Percentiles rank a stretch among this genome's conserved stretches.
Evolutionary conservation across 1,139 yeast species (phyloP).

Genomic region (Debaryomyces udenii): DNA sequence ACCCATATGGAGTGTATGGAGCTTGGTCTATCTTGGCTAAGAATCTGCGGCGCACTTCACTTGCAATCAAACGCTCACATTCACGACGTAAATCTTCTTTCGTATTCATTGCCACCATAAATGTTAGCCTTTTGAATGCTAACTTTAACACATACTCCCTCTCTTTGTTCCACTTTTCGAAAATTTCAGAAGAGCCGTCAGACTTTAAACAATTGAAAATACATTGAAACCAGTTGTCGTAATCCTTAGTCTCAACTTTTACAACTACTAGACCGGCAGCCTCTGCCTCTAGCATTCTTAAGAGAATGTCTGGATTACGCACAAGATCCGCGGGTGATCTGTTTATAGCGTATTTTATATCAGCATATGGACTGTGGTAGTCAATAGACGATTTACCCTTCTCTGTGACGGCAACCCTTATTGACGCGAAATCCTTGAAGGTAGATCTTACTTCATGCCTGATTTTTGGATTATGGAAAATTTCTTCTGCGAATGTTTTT

Average conservation of each 20-base stretch:
- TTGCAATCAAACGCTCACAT: slow-evolving; percentile 72
- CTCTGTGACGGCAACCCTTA: slow-evolving; percentile 80
- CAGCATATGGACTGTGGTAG: slow-evolving; percentile 79
- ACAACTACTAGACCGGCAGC: slow-evolving; percentile 56
- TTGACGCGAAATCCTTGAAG: slow-evolving; percentile 66
- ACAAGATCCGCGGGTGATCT: slow-evolving; percentile 75
- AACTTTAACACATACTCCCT: slow-evolving; percentile 67
- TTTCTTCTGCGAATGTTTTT: slow-evolving; percentile 75
- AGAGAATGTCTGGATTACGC: slow-evolving; percentile 73
- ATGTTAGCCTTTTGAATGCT: slow-evolving; percentile 70
- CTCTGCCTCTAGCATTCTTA: slow-evolving; percentile 94
- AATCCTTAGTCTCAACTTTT: slow-evolving; percentile 49
- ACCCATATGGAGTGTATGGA: slow-evolving; percentile 82
- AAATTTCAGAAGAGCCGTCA: slow-evolving; percentile 81
- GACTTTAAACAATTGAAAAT: slow-evolving; percentile 67
- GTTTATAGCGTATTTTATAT: slow-evolving; percentile 87
- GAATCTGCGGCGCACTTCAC: slow-evolving; percentile 70
- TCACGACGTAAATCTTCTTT: slow-evolving; percentile 81
- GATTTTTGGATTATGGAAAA: slow-evolving; percentile 79
- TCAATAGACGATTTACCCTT: slow-evolving; percentile 86
- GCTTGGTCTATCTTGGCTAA: slow-evolving; percentile 84
- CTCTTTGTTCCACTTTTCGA: slow-evolving; percentile 80
- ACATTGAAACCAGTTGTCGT: slow-evolving; percentile 47
- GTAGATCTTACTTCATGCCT: slow-evolving; percentile 75
- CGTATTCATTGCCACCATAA: slow-evolving; percentile 71